Conservation (phyloP, 225 moss, liverwort and hornwort species). For the Antitrichia curtipendula region DNA sequence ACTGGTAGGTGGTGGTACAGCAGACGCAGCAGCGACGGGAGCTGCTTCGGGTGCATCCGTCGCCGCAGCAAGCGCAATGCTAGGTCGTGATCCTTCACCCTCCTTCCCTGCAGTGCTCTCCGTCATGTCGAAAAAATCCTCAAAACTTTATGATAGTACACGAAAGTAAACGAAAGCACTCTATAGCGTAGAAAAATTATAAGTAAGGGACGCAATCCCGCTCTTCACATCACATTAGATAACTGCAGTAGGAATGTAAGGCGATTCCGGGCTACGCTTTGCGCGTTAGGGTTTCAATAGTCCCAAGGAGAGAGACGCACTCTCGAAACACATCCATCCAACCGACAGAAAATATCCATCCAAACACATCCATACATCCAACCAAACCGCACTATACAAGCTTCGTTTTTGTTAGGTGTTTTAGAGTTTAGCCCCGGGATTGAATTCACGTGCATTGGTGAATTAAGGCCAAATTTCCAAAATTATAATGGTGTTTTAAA, state of each 20-base stretch:
- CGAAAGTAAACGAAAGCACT: neutral
- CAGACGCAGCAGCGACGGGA: neutral
- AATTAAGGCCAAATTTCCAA: no score
- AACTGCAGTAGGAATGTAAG: neutral
- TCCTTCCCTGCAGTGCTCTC: conserved; percentile 22
- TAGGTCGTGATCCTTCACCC: conserved; percentile 11
- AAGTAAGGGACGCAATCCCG: neutral
- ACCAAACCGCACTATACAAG: no score
- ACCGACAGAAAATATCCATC: neutral
- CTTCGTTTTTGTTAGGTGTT: no score
- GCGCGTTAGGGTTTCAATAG: neutral
- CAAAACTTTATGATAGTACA: neutral
- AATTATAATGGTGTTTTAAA: no score
- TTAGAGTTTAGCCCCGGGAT: no score
- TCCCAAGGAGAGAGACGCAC: neutral
- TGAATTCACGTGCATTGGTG: no score
- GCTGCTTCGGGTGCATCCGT: neutral
- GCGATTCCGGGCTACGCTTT: neutral
- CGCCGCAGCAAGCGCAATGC: neutral
- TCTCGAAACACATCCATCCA: neutral
- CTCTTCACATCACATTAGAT: neutral
- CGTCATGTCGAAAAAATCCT: conserved; percentile 18
- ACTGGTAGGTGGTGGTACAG: neutral
- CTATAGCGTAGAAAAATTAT: neutral
- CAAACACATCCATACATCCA: neutral